phyloP scores from a whole-genome alignment of 2,329 filamentous ascomycete species.

The Beauveria asiatica region DNA sequence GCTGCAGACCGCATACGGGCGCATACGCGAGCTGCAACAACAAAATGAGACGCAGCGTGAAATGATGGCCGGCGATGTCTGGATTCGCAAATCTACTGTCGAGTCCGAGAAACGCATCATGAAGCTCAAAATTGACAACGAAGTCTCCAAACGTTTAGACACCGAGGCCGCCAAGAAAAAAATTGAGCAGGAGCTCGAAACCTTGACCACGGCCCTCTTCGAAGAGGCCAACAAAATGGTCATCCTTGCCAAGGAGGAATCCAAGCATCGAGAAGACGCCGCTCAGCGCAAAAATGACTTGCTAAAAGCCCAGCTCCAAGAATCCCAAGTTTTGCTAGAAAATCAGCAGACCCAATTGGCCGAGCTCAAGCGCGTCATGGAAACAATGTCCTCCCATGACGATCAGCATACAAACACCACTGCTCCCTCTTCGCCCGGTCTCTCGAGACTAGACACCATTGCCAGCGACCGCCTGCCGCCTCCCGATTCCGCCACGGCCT shows the following conservation, averaged over 20 bases:
- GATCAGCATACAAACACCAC: slow-evolving; percentile 67
- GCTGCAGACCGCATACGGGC: slow-evolving; percentile 62
- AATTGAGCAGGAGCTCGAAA: slow-evolving; percentile 89
- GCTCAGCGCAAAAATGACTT: slow-evolving; percentile 82
- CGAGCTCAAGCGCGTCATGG: slow-evolving; percentile 87
- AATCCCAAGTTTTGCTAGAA: slow-evolving; percentile 75
- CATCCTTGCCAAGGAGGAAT: slow-evolving; percentile 75
- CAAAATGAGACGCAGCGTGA: slow-evolving; percentile 60
- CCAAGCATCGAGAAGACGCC: slow-evolving; percentile 72
- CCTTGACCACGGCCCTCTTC: slow-evolving; percentile 84
- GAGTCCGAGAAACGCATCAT: slow-evolving; percentile 62
- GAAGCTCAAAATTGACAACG: slow-evolving; percentile 51
- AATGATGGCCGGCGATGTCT: slow-evolving; percentile 63
- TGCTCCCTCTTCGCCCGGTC: slow-evolving; percentile 72
- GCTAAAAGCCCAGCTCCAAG: slow-evolving; percentile 72
- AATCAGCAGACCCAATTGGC: slow-evolving; percentile 90
- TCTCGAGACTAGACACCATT: slow-evolving; percentile 57
- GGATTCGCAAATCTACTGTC: slow-evolving; percentile 66
- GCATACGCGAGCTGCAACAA: slow-evolving; percentile 59
- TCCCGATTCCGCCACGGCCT: slow-evolving; percentile 25
- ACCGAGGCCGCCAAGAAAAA: slow-evolving; percentile 74
- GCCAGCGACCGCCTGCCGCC: slow-evolving; percentile 32
- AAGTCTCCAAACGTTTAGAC: slow-evolving; percentile 54
- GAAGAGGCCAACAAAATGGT: slow-evolving; percentile 99
- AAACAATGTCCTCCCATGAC: slow-evolving; percentile 66